Evolutionary conservation across 192 early-diverging fungal genomes (phyloP).

Genomic region (Backusella luteola): DNA sequence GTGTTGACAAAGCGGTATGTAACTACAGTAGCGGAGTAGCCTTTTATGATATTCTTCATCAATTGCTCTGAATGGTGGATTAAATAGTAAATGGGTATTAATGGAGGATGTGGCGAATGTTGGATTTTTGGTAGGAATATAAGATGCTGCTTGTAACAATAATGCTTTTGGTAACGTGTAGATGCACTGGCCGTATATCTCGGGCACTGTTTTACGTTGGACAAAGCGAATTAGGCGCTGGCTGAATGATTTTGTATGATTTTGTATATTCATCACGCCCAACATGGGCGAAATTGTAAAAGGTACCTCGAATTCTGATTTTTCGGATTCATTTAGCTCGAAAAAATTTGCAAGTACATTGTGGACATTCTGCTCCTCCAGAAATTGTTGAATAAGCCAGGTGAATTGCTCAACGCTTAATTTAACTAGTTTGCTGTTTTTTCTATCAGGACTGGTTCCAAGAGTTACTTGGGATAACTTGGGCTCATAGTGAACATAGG

Average conservation of each 20-base stretch:
- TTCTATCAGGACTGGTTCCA: conserved; percentile 16
- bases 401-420: conserved; percentile 19
- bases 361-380: conserved; percentile 25
- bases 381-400: conserved; percentile 27
- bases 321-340: background rate
- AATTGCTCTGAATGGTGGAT: background rate
- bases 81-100: background rate
- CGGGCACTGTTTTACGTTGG: conserved; percentile 1
- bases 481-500: conserved; percentile 13
- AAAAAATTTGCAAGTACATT: background rate
- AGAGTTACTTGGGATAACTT: conserved; percentile 2
- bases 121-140: conserved; percentile 18
- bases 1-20: conserved; percentile 7
- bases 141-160: conserved; percentile 20
- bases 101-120: background rate
- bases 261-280: conserved; percentile 3
- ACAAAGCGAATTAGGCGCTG: conserved; percentile 10
- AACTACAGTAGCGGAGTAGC: conserved; percentile 13
- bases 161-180: conserved; percentile 25
- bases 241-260: conserved; percentile 6
- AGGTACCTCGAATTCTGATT: background rate
- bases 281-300: conserved; percentile 10
- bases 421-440: conserved; percentile 1
- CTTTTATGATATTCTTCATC: background rate
- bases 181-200: background rate